Base-by-base conservation (phyloP, 2,329 filamentous ascomycete species). In the Colletotrichum spaethianum region DNA sequence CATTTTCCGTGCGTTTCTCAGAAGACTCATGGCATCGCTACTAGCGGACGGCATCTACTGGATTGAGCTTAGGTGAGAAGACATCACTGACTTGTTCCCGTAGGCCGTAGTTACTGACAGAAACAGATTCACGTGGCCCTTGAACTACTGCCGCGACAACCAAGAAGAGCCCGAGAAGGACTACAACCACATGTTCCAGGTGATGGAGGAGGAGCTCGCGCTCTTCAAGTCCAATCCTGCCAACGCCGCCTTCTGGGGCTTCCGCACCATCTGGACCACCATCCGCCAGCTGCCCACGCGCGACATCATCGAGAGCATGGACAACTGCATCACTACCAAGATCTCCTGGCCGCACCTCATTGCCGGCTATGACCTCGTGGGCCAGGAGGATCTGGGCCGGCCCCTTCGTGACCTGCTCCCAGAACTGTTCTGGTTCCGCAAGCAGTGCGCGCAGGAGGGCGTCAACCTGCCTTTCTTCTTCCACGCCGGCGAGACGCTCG, bases 401-500 rank as follows among this genome's bases (percentile, higher is more conserved):
- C 86, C 93, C 0, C 87, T 96, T 44, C 86, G 88, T 52, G 92
- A 95, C 76, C 84, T 95, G 6, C 86, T 94, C 0, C 93, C 94
- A 0, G 89, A 95, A 75, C 84, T 97, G 1, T 94, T 97, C 80
- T 96, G 93, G 93, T 97, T 97, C 86, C 90, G 91, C 75, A 94
- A 94, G 79, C 88, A 91, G 75, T 96, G 94, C 80, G 89, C 88
- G 0, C 86, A 93, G 78, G 90, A 93, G 77, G 89, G 88, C 5
- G 87, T 96, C 33, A 88, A 93, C 60, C 91, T 97, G 26, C 94
- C 94, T 1, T 96, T 97, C 84, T 95, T 95, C 85, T 95, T 97
- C 84, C 94, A 96, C 80, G 94, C 94, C 0, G 94, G 94, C 75
- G 94, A 96, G 82, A 93, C 89, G 48, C 88, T 95, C 1, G 93